Evolutionary conservation across 495 filamentous ascomycete genomes (phyloP).

Genomic region (Sphaerosporella brunnea): DNA sequence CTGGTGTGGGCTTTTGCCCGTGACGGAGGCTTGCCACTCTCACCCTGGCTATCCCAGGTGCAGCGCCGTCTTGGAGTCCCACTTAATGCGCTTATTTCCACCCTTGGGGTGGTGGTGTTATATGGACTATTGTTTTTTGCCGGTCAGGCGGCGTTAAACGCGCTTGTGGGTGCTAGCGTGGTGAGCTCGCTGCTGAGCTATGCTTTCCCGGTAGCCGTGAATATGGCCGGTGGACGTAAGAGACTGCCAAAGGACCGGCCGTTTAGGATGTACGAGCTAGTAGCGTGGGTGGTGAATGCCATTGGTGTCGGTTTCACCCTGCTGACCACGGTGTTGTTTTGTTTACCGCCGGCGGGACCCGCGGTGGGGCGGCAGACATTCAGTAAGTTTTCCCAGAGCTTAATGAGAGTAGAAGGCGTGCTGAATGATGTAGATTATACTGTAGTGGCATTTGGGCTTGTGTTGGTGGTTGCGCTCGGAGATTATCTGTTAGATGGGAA

Average conservation of each 20-base stretch:
- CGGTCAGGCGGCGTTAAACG: conserved; percentile 46
- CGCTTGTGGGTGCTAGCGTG: conserved; percentile 53
- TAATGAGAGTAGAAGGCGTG: no score
- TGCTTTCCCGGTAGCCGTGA: conserved; percentile 52
- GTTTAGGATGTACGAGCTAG: conserved; percentile 39
- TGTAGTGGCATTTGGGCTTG: conserved; percentile 31
- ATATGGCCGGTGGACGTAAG: conserved; percentile 44
- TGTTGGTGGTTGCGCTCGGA: conserved; percentile 46
- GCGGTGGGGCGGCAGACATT: neutral
- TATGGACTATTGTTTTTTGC: conserved; percentile 64
- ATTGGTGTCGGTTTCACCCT: conserved; percentile 48
- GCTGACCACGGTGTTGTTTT: conserved; percentile 55
- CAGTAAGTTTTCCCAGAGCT: neutral
- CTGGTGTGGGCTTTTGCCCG: conserved; percentile 65
- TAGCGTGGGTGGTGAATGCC: conserved; percentile 48
- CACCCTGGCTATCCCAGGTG: conserved; percentile 43
- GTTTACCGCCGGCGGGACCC: conserved; percentile 42
- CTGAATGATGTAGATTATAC: conserved; percentile 2
- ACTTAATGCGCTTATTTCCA: conserved; percentile 50
- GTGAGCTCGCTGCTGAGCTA: conserved; percentile 56
- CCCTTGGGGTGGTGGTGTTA: conserved; percentile 43
- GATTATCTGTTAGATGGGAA: conserved; percentile 3
- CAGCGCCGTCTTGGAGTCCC: conserved; percentile 48
- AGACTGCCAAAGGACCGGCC: conserved; percentile 42
- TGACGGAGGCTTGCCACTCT: conserved; percentile 54